These are phyloP conservation scores for Pestalotiopsis sp. DNA, from an alignment of 2,329 filamentous ascomycete species.

Conservation along the genomic window DNA sequence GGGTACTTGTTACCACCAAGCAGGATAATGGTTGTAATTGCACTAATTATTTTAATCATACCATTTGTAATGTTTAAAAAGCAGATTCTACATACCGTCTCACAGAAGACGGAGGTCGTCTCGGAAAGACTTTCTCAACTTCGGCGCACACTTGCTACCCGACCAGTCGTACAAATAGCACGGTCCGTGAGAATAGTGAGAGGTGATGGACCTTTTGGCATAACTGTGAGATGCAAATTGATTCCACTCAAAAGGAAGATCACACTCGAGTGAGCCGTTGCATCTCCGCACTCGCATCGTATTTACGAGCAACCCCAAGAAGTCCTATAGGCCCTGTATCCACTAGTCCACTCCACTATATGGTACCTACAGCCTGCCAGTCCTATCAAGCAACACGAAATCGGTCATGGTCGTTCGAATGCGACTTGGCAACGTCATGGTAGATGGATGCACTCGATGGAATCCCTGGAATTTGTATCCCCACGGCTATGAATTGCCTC, in stretches of 20 bases:
- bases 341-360: neutral
- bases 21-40: neutral
- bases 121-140: too few relatives aligned
- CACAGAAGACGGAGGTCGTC: too few relatives aligned
- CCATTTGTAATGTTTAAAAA: neutral
- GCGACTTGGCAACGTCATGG: neutral
- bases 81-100: too few relatives aligned
- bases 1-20: neutral
- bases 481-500: neutral
- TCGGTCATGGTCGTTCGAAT: neutral
- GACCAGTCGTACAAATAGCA: too few relatives aligned
- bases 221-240: too few relatives aligned
- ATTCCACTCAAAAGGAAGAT: neutral
- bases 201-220: too few relatives aligned
- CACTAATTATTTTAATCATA: too few relatives aligned
- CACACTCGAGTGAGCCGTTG: neutral
- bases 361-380: neutral
- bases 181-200: too few relatives aligned
- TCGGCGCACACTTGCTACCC: too few relatives aligned
- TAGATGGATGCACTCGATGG: neutral
- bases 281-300: neutral
- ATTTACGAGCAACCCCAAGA: neutral
- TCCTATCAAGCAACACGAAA: neutral
- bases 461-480: neutral
- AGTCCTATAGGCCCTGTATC: neutral